Evolutionary conservation across 2,329 filamentous ascomycete genomes (phyloP).

Genomic region (Penicillium polonicum): DNA sequence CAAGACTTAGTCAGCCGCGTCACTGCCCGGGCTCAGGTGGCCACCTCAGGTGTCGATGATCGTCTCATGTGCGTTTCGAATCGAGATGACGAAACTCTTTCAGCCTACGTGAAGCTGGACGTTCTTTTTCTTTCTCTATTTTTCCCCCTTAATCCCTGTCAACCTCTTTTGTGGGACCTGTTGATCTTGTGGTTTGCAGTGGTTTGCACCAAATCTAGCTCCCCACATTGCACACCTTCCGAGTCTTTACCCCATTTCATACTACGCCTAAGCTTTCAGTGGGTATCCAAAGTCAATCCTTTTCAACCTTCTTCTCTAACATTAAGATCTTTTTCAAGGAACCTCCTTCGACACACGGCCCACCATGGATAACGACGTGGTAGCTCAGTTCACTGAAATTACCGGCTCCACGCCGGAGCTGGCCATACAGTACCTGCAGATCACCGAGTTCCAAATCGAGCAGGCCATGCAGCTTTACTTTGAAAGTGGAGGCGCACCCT

Average conservation of each 20-base stretch:
- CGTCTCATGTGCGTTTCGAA: constrained; percentile 14
- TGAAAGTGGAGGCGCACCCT: constrained; percentile 69
- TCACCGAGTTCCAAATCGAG: constrained; percentile 80
- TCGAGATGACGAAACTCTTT: constrained; percentile 5
- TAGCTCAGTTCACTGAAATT: constrained; percentile 77
- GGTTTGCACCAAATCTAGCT: constrained; percentile 30
- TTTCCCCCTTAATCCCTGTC: neutral
- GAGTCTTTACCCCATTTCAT: constrained; percentile 9
- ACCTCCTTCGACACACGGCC: constrained; percentile 8
- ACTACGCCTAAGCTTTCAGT: neutral
- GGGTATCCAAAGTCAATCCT: constrained; percentile 1
- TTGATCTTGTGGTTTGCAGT: constrained; percentile 29
- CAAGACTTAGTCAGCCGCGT: constrained; percentile 4
- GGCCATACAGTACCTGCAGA: constrained; percentile 76
- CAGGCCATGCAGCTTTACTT: constrained; percentile 89
- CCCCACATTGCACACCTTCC: constrained; percentile 13
- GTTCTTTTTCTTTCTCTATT: constrained; percentile 7
- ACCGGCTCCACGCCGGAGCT: constrained; percentile 72
- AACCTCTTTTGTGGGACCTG: constrained; percentile 7
- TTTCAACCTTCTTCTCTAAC: constrained; percentile 2
- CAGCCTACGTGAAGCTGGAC: constrained; percentile 2
- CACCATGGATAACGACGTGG: constrained; percentile 66
- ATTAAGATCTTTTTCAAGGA: neutral
- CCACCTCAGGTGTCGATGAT: constrained; percentile 6
- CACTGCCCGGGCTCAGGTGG: neutral